Percentiles rank a stretch among this genome's conserved stretches.
phyloP scores from a whole-genome alignment of 2,329 filamentous ascomycete genomes.

The Cladosporium phlei region DNA sequence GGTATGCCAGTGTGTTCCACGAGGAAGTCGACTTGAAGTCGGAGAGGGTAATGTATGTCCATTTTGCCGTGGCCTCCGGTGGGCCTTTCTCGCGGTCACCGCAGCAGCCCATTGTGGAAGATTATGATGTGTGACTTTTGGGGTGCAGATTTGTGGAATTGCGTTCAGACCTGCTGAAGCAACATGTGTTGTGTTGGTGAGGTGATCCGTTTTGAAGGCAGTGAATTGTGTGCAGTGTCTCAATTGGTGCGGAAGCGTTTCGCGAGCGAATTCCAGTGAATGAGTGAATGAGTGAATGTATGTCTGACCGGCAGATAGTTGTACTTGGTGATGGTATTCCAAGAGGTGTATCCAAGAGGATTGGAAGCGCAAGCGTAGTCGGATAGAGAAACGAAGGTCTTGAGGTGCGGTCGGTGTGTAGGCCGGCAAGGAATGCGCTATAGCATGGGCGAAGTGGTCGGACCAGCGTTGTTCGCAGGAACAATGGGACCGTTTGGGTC shows the following conservation, averaged over 20 bases:
- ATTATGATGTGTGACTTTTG: neutral
- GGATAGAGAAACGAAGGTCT: neutral
- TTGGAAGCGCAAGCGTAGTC: neutral
- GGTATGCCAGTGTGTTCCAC: constrained; percentile 73
- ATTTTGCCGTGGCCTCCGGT: constrained; percentile 54
- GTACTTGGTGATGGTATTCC: no score
- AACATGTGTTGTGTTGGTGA: constrained; percentile 2
- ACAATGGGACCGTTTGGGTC: constrained; percentile 8
- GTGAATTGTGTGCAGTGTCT: neutral
- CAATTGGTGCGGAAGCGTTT: neutral
- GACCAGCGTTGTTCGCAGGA: constrained; percentile 8
- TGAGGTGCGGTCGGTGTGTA: neutral
- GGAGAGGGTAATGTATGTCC: constrained; percentile 73
- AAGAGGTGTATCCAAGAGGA: neutral
- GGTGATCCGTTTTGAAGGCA: neutral
- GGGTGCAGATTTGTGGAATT: neutral
- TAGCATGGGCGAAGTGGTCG: constrained; percentile 3
- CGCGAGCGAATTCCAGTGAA: neutral
- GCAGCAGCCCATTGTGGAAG: constrained; percentile 31
- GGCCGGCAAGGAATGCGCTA: constrained; percentile 13
- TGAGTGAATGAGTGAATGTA: neutral
- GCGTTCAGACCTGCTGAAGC: constrained; percentile 15
- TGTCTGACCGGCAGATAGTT: constrained; percentile 13
- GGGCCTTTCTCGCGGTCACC: constrained; percentile 34
- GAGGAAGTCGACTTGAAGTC: constrained; percentile 85